Base-by-base conservation (phyloP, 2,329 filamentous ascomycete species). In the Stagonosporopsis vannaccii region DNA sequence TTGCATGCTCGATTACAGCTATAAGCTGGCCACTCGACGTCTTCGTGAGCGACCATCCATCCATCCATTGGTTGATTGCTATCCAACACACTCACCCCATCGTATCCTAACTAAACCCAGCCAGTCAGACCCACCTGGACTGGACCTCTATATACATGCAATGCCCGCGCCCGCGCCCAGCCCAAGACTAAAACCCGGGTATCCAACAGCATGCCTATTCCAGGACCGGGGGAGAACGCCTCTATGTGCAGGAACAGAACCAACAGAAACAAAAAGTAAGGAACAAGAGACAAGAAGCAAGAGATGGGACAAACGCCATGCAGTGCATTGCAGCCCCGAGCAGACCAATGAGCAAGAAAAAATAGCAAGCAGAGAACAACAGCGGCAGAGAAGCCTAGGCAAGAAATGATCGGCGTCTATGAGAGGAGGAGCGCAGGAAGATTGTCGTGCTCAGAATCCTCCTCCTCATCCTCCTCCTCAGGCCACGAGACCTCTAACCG, bases 1-100 rank as follows among this genome's bases (percentile, higher is more conserved):
- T 30, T 35, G 15, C 28, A 46, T 46, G 46, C 46, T 56, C 30
- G 4, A 46, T 46, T 56, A 50, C 26, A 40, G 49, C 51, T 40
- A 49, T 45, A 11, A n/a, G n/a, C n/a, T n/a, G n/a, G n/a, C n/a
- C n/a, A n/a, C n/a, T n/a, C n/a, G n/a, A n/a, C n/a, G n/a, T n/a
- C n/a, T n/a, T 36, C 36, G 11, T 28, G 35, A n/a, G 42, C n/a
- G 17, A 17, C 37, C 37, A 40, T 32, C 23, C 39, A 43, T 25
- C 33, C 32, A 25, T 55, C 37, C 17, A 47, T 19, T 4, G 17
- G 23, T 17, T n/a, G n/a, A n/a, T n/a, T n/a, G 1, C 15, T 5
- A 1, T 35, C 46, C 46, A 17, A 20, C 1, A 20, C 40, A 39
- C 33, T 19, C 35, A 42, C 19, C 22, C 39, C 25, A 39, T 35